A percentile compares a stretch with the other conserved stretches of the same genome.
Conservation (phyloP, 768 basidiomycete species). For the Mycena filopes region DNA sequence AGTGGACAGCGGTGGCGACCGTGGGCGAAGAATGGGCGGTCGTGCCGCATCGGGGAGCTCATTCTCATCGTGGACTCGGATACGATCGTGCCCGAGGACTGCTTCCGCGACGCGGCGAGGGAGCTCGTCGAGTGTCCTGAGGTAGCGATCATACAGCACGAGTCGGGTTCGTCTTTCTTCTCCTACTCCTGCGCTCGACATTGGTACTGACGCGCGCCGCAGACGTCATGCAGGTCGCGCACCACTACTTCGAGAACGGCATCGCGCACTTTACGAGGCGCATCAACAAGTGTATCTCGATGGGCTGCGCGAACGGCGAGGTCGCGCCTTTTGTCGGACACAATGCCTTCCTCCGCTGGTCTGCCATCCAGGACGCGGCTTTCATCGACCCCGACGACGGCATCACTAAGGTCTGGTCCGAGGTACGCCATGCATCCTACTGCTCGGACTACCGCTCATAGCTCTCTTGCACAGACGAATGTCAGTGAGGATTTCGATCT, state of each 20-base stretch:
- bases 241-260: conserved; percentile 92
- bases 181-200: conserved; percentile 18
- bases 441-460: no score
- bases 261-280: conserved; percentile 89
- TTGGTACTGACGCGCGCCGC: not conserved
- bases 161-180: conserved; percentile 67
- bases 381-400: conserved; percentile 76
- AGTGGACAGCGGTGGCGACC: conserved; percentile 70
- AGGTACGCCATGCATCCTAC: conserved; percentile 39
- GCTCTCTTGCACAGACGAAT: conserved; percentile 50
- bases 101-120: conserved; percentile 89
- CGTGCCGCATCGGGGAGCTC: conserved; percentile 80
- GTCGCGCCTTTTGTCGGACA: conserved; percentile 88
- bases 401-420: conserved; percentile 82
- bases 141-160: conserved; percentile 91
- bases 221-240: conserved; percentile 92
- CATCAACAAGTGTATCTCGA: conserved; percentile 85
- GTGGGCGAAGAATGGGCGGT: conserved; percentile 81
- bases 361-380: conserved; percentile 87
- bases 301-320: conserved; percentile 85
- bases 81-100: conserved; percentile 86
- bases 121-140: conserved; percentile 86
- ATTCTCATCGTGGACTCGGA: conserved; percentile 88
- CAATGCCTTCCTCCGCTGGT: conserved; percentile 92
- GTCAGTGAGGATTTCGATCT: conserved; percentile 90